phyloP scores from a whole-genome alignment of 257 asterid genomes.

The Jasminum sambac region DNA sequence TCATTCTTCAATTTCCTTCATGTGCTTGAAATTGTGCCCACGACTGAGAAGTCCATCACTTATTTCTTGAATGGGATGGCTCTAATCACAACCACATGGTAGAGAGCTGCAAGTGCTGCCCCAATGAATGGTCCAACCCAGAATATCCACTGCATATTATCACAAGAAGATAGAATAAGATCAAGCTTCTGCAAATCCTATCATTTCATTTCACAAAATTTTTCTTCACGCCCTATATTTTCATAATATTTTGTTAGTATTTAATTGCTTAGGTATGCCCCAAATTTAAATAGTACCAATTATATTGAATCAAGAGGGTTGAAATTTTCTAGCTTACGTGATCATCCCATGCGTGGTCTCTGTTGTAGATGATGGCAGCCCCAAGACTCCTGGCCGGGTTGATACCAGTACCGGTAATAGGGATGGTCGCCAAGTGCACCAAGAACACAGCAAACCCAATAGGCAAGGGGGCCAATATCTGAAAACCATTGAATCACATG shows the following conservation, averaged over 20 bases:
- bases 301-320: neutral
- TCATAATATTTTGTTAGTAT: neutral
- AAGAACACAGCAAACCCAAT: constrained; percentile 61
- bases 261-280: neutral
- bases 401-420: constrained; percentile 51
- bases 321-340: constrained; percentile 33
- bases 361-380: constrained; percentile 61
- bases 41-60: constrained; percentile 27
- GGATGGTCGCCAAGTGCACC: constrained; percentile 58
- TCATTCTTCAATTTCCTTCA: constrained; percentile 21
- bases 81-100: constrained; percentile 57
- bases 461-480: constrained; percentile 63
- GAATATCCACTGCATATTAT: constrained; percentile 53
- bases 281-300: neutral
- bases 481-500: constrained; percentile 16
- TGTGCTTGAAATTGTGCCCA: constrained; percentile 20
- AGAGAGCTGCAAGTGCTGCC: constrained; percentile 57
- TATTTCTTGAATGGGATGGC: constrained; percentile 61
- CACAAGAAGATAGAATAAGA: neutral
- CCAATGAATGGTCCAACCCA: constrained; percentile 77
- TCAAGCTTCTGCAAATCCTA: neutral
- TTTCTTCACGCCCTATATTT: too few species aligned
- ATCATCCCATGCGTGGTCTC: constrained; percentile 48
- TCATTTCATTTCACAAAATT: neutral
- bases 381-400: constrained; percentile 64